These are phyloP conservation scores for Camelina laxa DNA, from an alignment of 345 rosid species.

Conservation along the genomic window DNA sequence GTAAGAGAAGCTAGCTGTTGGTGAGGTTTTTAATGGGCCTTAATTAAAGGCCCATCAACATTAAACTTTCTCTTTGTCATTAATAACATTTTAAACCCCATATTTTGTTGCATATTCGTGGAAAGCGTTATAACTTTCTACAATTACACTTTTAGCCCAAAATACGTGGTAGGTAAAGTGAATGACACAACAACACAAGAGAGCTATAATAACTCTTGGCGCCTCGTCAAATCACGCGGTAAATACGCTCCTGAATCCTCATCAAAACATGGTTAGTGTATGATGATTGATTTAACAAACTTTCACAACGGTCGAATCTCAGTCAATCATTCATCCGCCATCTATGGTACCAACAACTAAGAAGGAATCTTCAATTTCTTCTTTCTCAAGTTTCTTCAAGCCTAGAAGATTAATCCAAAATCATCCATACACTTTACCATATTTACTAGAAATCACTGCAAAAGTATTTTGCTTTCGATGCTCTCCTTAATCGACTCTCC, in stretches of 20 bases:
- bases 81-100: background rate
- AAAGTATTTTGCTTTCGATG: conserved; percentile 6
- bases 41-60: background rate
- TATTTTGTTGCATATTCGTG: background rate
- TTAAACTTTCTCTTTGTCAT: background rate
- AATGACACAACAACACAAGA: background rate
- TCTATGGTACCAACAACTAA: conserved; percentile 2
- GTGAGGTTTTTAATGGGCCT: background rate
- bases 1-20: background rate
- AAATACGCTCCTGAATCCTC: background rate
- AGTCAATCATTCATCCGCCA: conserved; percentile 3
- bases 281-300: background rate
- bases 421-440: conserved; percentile 15
- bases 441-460: background rate
- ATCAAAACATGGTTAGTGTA: background rate
- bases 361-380: conserved; percentile 26
- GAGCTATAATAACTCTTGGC: background rate
- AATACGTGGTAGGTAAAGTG: conserved; percentile 3
- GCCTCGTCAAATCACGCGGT: background rate
- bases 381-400: conserved; percentile 33
- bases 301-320: conserved; percentile 2
- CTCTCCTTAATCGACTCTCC: background rate
- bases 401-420: background rate
- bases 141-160: background rate
- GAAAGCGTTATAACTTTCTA: background rate